Percentiles rank a stretch among this genome's conserved stretches.
Conservation (phyloP, 768 basidiomycete genomes). For the Mycena indigotica region DNA sequence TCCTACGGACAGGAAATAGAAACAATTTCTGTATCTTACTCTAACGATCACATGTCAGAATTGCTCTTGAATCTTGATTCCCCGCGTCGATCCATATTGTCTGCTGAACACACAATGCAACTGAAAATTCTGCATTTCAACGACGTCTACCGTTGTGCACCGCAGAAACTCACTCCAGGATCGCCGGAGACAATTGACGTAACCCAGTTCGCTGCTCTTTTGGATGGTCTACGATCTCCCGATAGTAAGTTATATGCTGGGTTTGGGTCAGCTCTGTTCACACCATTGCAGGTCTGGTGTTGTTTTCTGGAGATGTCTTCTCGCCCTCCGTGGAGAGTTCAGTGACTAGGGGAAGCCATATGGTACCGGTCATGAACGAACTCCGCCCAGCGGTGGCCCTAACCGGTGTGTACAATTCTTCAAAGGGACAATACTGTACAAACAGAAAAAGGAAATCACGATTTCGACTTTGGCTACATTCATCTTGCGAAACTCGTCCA, state of each 20-base stretch:
- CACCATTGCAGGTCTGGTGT: slow-evolving; percentile 52
- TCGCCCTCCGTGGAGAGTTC: slow-evolving; percentile 85
- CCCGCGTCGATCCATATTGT: neutral
- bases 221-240: slow-evolving; percentile 71
- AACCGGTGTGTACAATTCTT: slow-evolving; percentile 57
- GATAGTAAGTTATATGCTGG: slow-evolving; percentile 38
- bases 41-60: neutral
- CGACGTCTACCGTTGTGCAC: slow-evolving; percentile 80
- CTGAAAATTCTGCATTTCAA: slow-evolving; percentile 68
- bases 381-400: slow-evolving; percentile 79
- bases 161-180: slow-evolving; percentile 63
- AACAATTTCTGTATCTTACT: slow-evolving; percentile 77
- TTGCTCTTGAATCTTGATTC: neutral
- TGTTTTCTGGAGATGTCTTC: slow-evolving; percentile 92
- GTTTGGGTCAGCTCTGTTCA: neutral
- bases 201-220: slow-evolving; percentile 77
- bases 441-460: slow-evolving; percentile 75
- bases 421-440: neutral
- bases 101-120: neutral
- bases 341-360: slow-evolving; percentile 87
- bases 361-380: slow-evolving; percentile 84
- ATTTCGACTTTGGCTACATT: slow-evolving; percentile 84
- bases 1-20: slow-evolving; percentile 65
- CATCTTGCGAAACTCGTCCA: slow-evolving; percentile 67
- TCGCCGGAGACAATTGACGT: slow-evolving; percentile 76